Base-by-base conservation (phyloP, 2,329 filamentous ascomycete species). In the Epichloe gansuensis region DNA sequence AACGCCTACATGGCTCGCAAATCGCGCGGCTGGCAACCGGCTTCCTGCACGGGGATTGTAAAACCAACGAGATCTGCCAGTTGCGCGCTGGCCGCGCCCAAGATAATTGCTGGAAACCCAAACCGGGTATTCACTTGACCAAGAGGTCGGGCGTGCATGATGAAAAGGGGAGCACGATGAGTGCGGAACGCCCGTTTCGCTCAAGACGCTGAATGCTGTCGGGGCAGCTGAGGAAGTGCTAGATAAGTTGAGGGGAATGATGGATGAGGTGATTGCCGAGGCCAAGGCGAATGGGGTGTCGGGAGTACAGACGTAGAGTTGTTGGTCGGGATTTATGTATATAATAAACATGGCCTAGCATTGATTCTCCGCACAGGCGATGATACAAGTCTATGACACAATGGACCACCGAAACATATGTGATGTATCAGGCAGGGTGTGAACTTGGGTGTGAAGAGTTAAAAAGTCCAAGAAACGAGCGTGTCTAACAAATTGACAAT, bases 51-150 rank as follows among this genome's bases (percentile, higher is more conserved):
- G 0, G 72, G 1, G 63, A 66, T 5, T 79, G 76, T 59, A 67
- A 67, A 55, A 62, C 58, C 2, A 56, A 62, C 2, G 73, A 78
- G 60, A 73, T 81, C 7, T 82, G 78, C 58, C 68, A 72, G 57
- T 59, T 81, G 31, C 68, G 77, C n/a, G 75, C 72, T 1, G 75
- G 68, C 8, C 69, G 78, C 45, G 69, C 73, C 28, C 70, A 80
- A 63, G 70, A 77, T 59, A 78, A 77, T 60, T 80, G 78, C 62
- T 66, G 65, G 37, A 61, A 61, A 34, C 66, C 69, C 1, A 62
- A 63, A 3, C 57, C 65, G 1, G 69, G 68, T 35, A 53, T 71
- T 17, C 62, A 65, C 48, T 60, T 67, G 37, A 55, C 59, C 9
- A 73, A 69, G 61, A 56, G 63, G 38, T 52, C 56, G 17, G 44